Conservation (phyloP, 1,284 basidiomycete genomes). For the Vanrija pseudolonga region DNA sequence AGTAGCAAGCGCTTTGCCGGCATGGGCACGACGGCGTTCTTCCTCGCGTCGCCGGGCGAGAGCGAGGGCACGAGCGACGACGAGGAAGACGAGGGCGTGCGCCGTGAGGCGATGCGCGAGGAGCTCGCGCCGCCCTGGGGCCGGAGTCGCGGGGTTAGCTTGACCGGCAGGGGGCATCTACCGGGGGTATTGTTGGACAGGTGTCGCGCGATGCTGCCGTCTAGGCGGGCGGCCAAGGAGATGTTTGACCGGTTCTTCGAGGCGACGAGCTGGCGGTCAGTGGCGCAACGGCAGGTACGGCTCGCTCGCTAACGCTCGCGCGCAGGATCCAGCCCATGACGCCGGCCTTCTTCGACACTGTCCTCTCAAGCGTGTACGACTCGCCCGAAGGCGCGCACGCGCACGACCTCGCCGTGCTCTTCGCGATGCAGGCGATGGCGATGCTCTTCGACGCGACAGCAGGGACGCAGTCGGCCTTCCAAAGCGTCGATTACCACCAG, state of each 20-base stretch:
- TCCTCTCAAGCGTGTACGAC: slow-evolving; percentile 17
- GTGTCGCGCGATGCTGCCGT: slow-evolving; percentile 12
- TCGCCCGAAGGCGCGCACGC: slow-evolving; percentile 15
- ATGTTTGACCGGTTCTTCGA: slow-evolving; percentile 16
- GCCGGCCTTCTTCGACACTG: slow-evolving; percentile 14
- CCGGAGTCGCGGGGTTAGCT: slow-evolving; percentile 3
- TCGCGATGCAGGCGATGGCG: slow-evolving; percentile 11
- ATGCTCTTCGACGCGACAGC: slow-evolving; percentile 10
- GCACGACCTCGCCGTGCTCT: slow-evolving; percentile 18
- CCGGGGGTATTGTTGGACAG: slow-evolving; percentile 15
- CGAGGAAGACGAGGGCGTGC: slow-evolving; percentile 6
- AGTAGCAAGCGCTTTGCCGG: slow-evolving; percentile 13
- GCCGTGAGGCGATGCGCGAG: not conserved
- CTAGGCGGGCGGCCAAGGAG: slow-evolving; percentile 12
- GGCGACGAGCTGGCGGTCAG: slow-evolving; percentile 14
- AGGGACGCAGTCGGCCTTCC: slow-evolving; percentile 4
- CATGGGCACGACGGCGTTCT: slow-evolving; percentile 19
- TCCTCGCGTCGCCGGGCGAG: slow-evolving; percentile 9
- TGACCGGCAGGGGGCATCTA: slow-evolving; percentile 8
- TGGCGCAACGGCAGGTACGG: not conserved
- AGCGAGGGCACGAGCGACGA: slow-evolving; percentile 3
- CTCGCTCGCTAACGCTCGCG: not conserved
- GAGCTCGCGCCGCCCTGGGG: slow-evolving; percentile 11
- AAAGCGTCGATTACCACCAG: slow-evolving; percentile 14
- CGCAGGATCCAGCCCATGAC: slow-evolving; percentile 18